phyloP scores from a whole-genome alignment of 2,329 filamentous ascomycete genomes.

The Elsinoe fawcettii region DNA sequence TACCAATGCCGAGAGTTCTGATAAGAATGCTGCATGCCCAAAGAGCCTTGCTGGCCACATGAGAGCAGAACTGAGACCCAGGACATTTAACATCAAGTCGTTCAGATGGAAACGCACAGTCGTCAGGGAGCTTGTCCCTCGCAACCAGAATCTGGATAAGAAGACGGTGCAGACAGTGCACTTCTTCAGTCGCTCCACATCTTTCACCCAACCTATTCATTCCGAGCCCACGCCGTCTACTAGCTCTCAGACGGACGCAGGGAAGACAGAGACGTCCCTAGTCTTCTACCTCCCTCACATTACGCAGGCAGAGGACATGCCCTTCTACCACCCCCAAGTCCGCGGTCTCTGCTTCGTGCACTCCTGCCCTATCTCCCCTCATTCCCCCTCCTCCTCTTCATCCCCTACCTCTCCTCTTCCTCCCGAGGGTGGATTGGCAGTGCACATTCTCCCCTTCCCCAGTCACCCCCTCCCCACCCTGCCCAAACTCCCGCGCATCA shows the following conservation, averaged over 20 bases:
- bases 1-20: no score
- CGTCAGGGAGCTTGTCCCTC: constrained; percentile 69
- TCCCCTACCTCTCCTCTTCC: constrained; percentile 15
- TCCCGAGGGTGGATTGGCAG: constrained; percentile 32
- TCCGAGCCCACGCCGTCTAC: no score
- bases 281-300: constrained; percentile 75
- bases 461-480: constrained; percentile 17
- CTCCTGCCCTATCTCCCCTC: constrained; percentile 24
- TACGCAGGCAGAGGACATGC: constrained; percentile 53
- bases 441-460: constrained; percentile 46
- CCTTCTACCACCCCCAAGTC: constrained; percentile 82
- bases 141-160: constrained; percentile 69
- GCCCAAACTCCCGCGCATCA: constrained; percentile 52
- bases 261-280: constrained; percentile 40
- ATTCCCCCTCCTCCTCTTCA: not conserved
- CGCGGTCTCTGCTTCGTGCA: constrained; percentile 69
- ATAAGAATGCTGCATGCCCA: not conserved
- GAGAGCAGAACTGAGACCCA: constrained; percentile 33
- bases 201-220: constrained; percentile 20
- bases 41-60: constrained; percentile 41
- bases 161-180: constrained; percentile 77
- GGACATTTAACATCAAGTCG: constrained; percentile 18
- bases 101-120: constrained; percentile 54
- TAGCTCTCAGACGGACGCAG: constrained; percentile 16
- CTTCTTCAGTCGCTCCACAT: constrained; percentile 39